Conservation (phyloP, 2,329 filamentous ascomycete species). For the Leptographium procerum region DNA sequence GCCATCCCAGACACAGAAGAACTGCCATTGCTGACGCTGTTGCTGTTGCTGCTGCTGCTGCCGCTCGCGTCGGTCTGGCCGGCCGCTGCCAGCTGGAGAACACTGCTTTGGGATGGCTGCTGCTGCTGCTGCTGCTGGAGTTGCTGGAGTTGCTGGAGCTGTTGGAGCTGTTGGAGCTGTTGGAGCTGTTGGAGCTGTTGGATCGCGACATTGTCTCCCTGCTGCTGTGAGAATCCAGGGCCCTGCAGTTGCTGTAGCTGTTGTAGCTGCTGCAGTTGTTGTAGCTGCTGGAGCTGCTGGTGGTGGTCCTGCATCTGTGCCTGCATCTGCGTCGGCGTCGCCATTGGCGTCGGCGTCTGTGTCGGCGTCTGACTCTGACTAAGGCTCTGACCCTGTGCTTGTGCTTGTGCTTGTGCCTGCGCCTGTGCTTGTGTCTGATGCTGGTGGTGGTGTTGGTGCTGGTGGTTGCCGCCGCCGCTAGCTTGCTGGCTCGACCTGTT, state of each 20-base stretch:
- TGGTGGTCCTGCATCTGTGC: conserved; percentile 13
- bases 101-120: not conserved
- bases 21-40: not conserved
- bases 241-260: not conserved
- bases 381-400: not conserved
- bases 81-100: not conserved
- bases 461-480: not conserved
- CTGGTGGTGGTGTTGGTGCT: not conserved
- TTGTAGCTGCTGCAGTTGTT: not conserved
- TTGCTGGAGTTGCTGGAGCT: not conserved
- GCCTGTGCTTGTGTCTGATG: not conserved
- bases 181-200: not conserved
- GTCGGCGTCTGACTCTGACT: not conserved
- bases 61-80: not conserved
- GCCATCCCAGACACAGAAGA: not conserved
- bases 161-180: not conserved
- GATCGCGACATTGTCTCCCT: not conserved
- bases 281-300: conserved; percentile 12
- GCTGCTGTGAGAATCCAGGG: not conserved
- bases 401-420: not conserved
- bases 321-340: conserved; percentile 5
- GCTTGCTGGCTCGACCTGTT: not conserved
- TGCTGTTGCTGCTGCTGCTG: not conserved
- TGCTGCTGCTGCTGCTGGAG: not conserved
- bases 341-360: conserved; percentile 7